These are phyloP conservation scores for Nitzschia sp. DNA, from an alignment of 108 stramenopile genomes.

Conservation along the genomic window DNA sequence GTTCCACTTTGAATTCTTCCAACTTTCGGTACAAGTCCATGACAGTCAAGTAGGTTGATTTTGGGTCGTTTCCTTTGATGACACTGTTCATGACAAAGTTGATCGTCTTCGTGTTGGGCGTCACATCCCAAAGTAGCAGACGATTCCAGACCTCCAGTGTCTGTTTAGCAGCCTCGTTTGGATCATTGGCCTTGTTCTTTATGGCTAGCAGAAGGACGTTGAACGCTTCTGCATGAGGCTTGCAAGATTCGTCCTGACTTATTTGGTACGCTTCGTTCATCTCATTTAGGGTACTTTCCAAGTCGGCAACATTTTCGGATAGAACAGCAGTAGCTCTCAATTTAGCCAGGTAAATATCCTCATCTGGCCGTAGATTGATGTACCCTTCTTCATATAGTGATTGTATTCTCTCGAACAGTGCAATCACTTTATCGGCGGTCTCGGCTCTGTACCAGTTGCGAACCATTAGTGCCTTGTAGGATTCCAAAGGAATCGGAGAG, in stretches of 20 bases:
- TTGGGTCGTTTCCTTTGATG: slow-evolving; percentile 13
- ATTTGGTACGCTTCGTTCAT: slow-evolving; percentile 19
- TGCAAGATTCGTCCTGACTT: slow-evolving; percentile 14
- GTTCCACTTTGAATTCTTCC: slow-evolving; percentile 7
- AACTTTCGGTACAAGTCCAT: not conserved
- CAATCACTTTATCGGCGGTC: slow-evolving; percentile 7
- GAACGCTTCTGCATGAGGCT: slow-evolving; percentile 29
- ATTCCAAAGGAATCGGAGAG: slow-evolving; percentile 21
- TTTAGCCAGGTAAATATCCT: slow-evolving; percentile 20
- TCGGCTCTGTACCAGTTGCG: slow-evolving; percentile 32
- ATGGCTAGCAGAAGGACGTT: slow-evolving; percentile 22
- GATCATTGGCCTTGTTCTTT: not conserved
- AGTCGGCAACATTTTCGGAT: slow-evolving; percentile 3
- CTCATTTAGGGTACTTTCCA: slow-evolving; percentile 19
- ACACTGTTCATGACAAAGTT: slow-evolving; percentile 23
- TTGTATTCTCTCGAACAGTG: slow-evolving; percentile 8
- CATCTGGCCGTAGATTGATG: slow-evolving; percentile 25
- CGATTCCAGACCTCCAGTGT: slow-evolving; percentile 20
- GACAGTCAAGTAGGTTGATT: slow-evolving; percentile 2
- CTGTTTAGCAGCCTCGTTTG: not conserved
- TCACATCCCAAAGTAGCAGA: slow-evolving; percentile 22
- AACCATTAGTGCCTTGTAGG: slow-evolving; percentile 23
- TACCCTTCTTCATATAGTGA: slow-evolving; percentile 24
- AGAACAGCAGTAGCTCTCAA: slow-evolving; percentile 6
- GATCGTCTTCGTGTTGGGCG: slow-evolving; percentile 25